Conservation (phyloP, 306 rosid genomes). For the Delonix regia region DNA sequence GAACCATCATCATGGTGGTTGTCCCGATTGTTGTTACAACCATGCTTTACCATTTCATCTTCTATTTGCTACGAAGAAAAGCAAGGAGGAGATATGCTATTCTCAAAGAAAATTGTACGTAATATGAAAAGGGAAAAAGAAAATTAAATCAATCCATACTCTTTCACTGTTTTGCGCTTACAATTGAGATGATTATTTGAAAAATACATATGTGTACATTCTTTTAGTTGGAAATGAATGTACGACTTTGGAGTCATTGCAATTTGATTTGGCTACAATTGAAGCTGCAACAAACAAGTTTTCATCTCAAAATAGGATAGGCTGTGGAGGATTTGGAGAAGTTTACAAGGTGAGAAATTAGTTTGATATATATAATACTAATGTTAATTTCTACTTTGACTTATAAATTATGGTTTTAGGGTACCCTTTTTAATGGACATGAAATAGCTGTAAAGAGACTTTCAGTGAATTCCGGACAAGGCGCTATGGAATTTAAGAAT, state of each 20-base stretch:
- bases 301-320: background rate
- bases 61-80: background rate
- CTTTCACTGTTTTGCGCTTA: background rate
- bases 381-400: background rate
- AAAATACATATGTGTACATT: background rate
- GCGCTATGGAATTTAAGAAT: background rate
- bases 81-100: background rate
- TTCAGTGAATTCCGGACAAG: constrained; percentile 3
- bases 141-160: background rate
- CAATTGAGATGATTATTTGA: background rate
- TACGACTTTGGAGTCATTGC: background rate
- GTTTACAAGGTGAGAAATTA: constrained; percentile 14
- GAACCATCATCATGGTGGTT: background rate
- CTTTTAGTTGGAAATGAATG: background rate
- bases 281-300: background rate
- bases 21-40: background rate
- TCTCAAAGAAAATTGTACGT: background rate
- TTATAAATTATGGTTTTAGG: background rate
- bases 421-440: background rate
- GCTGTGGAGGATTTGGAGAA: background rate
- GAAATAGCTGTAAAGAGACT: background rate
- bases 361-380: background rate
- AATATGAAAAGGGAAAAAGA: background rate
- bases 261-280: background rate
- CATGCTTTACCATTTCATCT: background rate